Conservation (phyloP, 2,329 filamentous ascomycete species). For the Diaporthe vexans region DNA sequence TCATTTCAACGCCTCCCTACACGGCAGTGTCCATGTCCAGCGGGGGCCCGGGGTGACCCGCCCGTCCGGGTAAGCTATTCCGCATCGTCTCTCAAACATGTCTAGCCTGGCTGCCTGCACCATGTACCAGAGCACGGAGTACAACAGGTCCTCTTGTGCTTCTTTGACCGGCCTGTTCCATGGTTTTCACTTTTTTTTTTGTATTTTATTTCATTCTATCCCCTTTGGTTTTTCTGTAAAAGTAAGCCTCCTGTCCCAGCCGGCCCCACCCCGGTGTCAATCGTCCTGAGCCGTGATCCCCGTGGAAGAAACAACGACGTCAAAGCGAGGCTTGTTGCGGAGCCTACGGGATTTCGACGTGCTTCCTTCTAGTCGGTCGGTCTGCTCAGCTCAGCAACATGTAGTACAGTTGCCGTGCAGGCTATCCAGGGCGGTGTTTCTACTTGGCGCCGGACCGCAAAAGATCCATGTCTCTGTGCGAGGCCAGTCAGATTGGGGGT, state of each 20-base stretch:
- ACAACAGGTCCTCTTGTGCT: not conserved
- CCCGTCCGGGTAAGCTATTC: constrained; percentile 31
- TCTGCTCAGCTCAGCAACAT: constrained; percentile 24
- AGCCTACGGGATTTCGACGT: not conserved
- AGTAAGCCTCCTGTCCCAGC: not conserved
- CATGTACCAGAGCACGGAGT: not conserved
- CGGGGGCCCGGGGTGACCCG: constrained; percentile 31
- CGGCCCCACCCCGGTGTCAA: constrained; percentile 27
- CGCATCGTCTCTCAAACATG: constrained; percentile 13
- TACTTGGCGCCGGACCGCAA: constrained; percentile 26
- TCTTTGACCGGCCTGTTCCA: not conserved
- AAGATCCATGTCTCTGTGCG: constrained; percentile 33
- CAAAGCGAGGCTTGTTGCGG: constrained; percentile 4
- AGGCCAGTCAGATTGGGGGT: constrained; percentile 29
- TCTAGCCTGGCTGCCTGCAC: not conserved
- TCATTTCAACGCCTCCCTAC: constrained; percentile 30
- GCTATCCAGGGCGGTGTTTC: constrained; percentile 11
- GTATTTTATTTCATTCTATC: too few species aligned
- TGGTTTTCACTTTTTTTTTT: not conserved
- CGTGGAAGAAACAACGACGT: constrained; percentile 26
- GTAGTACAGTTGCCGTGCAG: too few species aligned
- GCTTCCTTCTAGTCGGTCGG: not conserved
- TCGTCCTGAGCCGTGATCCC: not conserved
- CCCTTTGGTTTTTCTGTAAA: not conserved
- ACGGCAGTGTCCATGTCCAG: constrained; percentile 20